Evolutionary conservation across 495 filamentous ascomycete genomes (phyloP).

Genomic region (Opeltia flavorubescens): DNA sequence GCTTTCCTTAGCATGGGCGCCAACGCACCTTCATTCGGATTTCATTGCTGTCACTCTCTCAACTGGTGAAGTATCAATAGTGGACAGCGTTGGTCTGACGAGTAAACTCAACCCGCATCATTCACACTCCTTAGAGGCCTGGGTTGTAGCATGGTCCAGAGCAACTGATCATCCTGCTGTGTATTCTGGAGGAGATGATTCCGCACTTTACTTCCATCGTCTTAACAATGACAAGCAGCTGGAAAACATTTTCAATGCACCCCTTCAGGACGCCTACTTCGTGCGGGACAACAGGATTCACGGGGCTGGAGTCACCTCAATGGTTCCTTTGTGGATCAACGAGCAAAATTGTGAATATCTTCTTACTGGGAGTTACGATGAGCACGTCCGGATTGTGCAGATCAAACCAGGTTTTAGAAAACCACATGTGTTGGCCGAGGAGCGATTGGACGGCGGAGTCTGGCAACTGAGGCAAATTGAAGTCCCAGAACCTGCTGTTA

Average conservation of each 20-base stretch:
- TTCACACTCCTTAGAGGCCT: constrained; percentile 45
- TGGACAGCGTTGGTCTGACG: constrained; percentile 18
- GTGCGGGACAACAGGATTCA: constrained; percentile 40
- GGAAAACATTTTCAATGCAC: too few relatives aligned
- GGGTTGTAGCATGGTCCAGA: constrained; percentile 45
- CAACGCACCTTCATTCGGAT: constrained; percentile 16
- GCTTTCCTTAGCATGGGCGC: constrained; percentile 59
- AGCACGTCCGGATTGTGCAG: constrained; percentile 57
- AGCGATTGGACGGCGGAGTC: constrained; percentile 68
- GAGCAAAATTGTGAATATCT: constrained; percentile 37
- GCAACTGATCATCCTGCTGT: constrained; percentile 19
- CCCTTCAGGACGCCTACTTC: too few relatives aligned
- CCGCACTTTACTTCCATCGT: constrained; percentile 13
- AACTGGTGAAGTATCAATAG: constrained; percentile 43
- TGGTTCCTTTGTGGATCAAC: constrained; percentile 40
- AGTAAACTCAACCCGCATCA: neutral
- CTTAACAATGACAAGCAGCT: too few relatives aligned
- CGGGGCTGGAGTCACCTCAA: constrained; percentile 74
- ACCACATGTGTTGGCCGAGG: constrained; percentile 41
- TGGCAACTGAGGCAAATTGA: constrained; percentile 65
- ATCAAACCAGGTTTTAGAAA: constrained; percentile 19
- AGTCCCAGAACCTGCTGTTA: constrained; percentile 3
- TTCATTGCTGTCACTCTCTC: constrained; percentile 55
- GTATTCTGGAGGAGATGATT: constrained; percentile 62
- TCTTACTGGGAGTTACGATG: constrained; percentile 88